These are phyloP conservation scores for Fusarium sp. DNA, from an alignment of 2,329 filamentous ascomycete species.

Conservation along the genomic window DNA sequence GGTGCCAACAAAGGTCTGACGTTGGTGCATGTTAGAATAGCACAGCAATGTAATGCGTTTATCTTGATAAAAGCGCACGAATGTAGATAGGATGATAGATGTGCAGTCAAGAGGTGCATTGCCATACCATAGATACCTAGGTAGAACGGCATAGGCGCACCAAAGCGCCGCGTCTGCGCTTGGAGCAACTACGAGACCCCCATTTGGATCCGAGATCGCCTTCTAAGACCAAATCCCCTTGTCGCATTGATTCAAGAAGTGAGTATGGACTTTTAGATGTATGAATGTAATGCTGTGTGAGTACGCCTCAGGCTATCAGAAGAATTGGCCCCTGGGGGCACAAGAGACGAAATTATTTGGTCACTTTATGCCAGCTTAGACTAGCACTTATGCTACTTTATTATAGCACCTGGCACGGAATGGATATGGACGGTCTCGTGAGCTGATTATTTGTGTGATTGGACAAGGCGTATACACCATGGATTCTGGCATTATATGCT, in stretches of 20 bases:
- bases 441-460: not conserved
- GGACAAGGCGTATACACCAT: not conserved
- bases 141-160: not conserved
- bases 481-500: not conserved
- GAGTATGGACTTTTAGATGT: not conserved
- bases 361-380: too few relatives aligned
- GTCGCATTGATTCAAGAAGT: not conserved
- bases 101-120: not conserved
- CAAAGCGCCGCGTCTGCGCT: not conserved
- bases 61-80: not conserved
- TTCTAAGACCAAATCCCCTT: not conserved
- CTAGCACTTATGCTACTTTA: too few relatives aligned
- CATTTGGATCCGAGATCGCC: not conserved
- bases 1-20: not conserved
- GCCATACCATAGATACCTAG: too few relatives aligned
- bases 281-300: not conserved
- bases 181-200: not conserved
- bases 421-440: not conserved
- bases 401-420: too few relatives aligned
- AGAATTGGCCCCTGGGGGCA: too few relatives aligned
- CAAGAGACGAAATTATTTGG: too few relatives aligned
- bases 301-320: too few relatives aligned
- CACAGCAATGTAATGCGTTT: not conserved
- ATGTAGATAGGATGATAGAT: not conserved
- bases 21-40: not conserved